Base-by-base conservation (phyloP, 129 eudicot species). In the Erigeron canadensis region DNA sequence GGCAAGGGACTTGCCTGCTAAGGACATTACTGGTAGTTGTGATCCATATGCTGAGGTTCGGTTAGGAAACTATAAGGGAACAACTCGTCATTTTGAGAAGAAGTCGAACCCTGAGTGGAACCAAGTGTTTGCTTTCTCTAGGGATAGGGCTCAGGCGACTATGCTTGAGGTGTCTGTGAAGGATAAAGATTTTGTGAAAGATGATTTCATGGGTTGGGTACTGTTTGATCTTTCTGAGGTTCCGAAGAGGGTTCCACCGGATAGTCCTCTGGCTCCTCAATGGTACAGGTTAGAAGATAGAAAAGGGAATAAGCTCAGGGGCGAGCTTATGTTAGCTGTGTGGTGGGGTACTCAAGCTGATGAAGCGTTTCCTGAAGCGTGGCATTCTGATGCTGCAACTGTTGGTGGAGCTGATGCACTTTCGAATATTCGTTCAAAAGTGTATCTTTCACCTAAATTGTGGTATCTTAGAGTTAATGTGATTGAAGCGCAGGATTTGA, bases 341-440 rank as follows among this genome's bases (percentile, higher is more conserved):
- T 86, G 91, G 91, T 80, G 83, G 91, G 90, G 90, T 59, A 85
- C 85, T 0, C 90, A 85, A 67, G 90, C 87, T 0, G 90, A 85
- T 63, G 90, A 83, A 80, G 91, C 87, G 11, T 86, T 86, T 22
- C 85, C 91, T 1, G 87, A 86, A 22, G 87, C 91, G 39, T 86
- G 91, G 91, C 91, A 86, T 81, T 83, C 91, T 0, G 91, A 86
- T 62, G 91, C 91, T 71, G 91, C 87, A 18, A 60, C 84, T 22
- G 91, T 79, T 81, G 81, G 80, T 69, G 91, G 91, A 4, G 65
- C 84, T 4, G 91, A 86, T 37, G 91, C 84, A 1, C 84, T 83
- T 50, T 76, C 77, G 10, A 83, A 81, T 40, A 81, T 84, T 7
- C 77, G 88, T 45, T 86, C 91, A 10, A 86, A 86, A 75, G 91